Evolutionary conservation across 805 yeast species (phyloP), one percentile per base, ranked within the genome.

Genomic region (Starmerella vitae): DNA sequence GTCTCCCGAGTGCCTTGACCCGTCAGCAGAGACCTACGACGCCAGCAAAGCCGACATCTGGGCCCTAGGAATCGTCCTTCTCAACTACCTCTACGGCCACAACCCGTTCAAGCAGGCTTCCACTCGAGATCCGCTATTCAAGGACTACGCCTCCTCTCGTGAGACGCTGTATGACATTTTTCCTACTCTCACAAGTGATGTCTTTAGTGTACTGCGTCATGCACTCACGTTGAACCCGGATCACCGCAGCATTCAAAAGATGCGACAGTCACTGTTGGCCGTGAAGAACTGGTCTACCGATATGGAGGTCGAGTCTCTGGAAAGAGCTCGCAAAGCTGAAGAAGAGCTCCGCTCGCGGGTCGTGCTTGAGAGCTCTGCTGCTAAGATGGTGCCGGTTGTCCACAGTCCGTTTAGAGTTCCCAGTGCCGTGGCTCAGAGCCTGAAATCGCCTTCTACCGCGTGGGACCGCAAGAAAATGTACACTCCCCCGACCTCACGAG

Each of bases 131-230:
- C 81, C 80, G 54, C 63, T 86, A 36, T 86, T 85, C 58, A 62
- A 80, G 51, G 86, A 83, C 60, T 86, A 81, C 64, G 86, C 88
- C 10, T 72, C 78, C 25, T 81, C 82, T 52, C 71, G 95, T 49
- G 96, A 88, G 58, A 79, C 93, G 1, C 64, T 88, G 34, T 85
- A 84, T 61, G 97, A 88, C 61, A 80, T 85, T 30, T 88, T 86
- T 57, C 85, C 94, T 14, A 66, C 85, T 4, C 78, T 88, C 84
- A 74, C 91, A 37, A 75, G 73, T 37, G 95, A 85, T 54, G 70
- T 85, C 52, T 88, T 84, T 56, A 73, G 78, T n/a, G 93, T 82
- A 0, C 67, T 86, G 54, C 70, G 94, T 41, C 72, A 72, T 48
- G 69, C 80, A 44, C 65, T 88, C 40, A 78, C 93, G 10, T 71